phyloP scores from a whole-genome alignment of 75 land plant species.

The Pinus tabuliformis region DNA sequence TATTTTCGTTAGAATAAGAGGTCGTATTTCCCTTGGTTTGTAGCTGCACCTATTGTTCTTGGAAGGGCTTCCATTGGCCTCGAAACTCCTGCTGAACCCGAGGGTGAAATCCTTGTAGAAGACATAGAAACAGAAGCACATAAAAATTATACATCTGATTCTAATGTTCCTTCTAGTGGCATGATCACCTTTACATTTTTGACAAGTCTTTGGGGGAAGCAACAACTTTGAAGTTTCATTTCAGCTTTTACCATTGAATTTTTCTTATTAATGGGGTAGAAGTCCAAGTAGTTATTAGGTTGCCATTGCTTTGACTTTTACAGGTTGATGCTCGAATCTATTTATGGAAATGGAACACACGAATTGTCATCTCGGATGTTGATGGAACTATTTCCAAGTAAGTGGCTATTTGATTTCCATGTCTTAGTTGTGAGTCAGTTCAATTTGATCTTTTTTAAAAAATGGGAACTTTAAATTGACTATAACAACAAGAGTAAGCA shows the following conservation, averaged over 20 bases:
- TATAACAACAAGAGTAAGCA: background rate
- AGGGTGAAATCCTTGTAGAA: no score
- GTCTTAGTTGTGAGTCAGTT: background rate
- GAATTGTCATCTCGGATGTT: slow-evolving; percentile 93
- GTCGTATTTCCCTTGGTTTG: no score
- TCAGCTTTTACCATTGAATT: background rate
- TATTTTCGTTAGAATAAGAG: no score
- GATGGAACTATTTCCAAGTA: slow-evolving; percentile 99
- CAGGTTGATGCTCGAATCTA: slow-evolving; percentile 97
- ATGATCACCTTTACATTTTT: slow-evolving; percentile 78
- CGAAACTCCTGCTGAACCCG: no score
- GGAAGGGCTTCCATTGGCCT: no score
- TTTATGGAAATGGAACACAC: slow-evolving; percentile 97
- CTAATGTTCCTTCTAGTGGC: background rate
- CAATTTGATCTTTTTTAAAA: no score
- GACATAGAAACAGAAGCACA: background rate
- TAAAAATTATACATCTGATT: no score
- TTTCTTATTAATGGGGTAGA: background rate
- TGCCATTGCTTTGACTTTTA: background rate
- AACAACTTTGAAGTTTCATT: slow-evolving; percentile 56
- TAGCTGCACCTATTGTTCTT: no score
- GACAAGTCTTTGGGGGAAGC: slow-evolving; percentile 79
- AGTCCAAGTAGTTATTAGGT: background rate
- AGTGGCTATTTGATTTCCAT: slow-evolving; percentile 3
- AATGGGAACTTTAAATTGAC: background rate